phyloP scores from a whole-genome alignment of 75 land plant genomes.

The Picea sitchensis region DNA sequence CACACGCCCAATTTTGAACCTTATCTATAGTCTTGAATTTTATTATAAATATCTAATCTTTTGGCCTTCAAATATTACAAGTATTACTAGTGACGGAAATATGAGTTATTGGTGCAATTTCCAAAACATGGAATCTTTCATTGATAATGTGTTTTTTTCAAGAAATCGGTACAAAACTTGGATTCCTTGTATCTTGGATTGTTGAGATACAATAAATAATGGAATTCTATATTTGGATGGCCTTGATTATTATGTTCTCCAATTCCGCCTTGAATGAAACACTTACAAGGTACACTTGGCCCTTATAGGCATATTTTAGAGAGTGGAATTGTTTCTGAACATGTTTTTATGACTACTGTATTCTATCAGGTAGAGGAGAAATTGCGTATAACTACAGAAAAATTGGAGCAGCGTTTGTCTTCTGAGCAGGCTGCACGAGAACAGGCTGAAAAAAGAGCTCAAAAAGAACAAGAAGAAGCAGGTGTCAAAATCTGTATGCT shows the following conservation, averaged over 20 bases:
- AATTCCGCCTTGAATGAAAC: too few relatives aligned
- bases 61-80: too few relatives aligned
- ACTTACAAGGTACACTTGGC: background rate
- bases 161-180: too few relatives aligned
- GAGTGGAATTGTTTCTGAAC: background rate
- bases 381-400: slow-evolving; percentile 24
- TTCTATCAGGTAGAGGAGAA: slow-evolving; percentile 23
- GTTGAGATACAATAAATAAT: background rate
- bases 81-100: background rate
- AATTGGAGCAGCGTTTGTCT: slow-evolving; percentile 23
- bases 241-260: too few relatives aligned
- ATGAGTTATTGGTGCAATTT: background rate
- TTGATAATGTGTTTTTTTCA: too few relatives aligned
- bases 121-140: too few relatives aligned
- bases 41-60: too few relatives aligned
- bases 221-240: too few relatives aligned
- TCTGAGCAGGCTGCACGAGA: slow-evolving; percentile 32
- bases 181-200: background rate
- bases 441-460: slow-evolving; percentile 23
- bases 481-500: slow-evolving; percentile 16
- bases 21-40: too few relatives aligned
- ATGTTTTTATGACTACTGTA: background rate
- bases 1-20: too few relatives aligned
- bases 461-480: slow-evolving; percentile 13
- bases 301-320: background rate